Evolutionary conservation across 176 grass and related monocot species (phyloP).

Genomic region (Themeda triandra): DNA sequence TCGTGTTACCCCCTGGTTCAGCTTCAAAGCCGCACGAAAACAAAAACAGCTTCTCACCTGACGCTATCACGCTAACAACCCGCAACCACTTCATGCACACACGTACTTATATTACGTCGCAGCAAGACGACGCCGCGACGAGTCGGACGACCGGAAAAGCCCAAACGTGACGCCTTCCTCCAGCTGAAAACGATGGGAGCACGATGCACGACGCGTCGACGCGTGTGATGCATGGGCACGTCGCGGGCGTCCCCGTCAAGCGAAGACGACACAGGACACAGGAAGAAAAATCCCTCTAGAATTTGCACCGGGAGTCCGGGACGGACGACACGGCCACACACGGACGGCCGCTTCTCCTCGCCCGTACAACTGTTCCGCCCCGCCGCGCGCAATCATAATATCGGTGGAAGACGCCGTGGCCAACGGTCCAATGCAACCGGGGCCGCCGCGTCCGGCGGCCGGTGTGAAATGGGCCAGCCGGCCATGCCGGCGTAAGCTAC

Average conservation of each 20-base stretch:
- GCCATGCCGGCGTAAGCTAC: too few species aligned
- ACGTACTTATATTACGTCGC: too few species aligned
- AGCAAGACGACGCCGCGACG: too few species aligned
- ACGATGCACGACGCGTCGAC: neutral
- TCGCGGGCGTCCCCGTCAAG: constrained; percentile 15
- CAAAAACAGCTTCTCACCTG: too few species aligned
- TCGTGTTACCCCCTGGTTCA: neutral
- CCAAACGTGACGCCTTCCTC: neutral
- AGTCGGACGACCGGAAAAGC: too few species aligned
- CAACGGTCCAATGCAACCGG: neutral
- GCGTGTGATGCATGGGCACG: constrained; percentile 18
- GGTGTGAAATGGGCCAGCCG: too few species aligned
- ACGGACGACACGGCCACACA: neutral
- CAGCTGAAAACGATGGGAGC: neutral
- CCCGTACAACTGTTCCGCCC: neutral
- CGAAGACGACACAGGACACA: neutral
- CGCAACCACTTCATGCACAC: too few species aligned
- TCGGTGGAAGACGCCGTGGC: neutral
- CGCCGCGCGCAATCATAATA: neutral
- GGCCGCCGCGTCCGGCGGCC: too few species aligned
- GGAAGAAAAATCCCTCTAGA: neutral
- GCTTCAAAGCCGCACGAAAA: neutral
- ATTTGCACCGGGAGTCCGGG: neutral
- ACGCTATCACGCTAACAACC: too few species aligned
- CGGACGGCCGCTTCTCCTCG: too few species aligned